A percentile compares a stretch with the other conserved stretches of the same genome.
Conservation (phyloP, 345 rosid species). For the Gossypium thurberi region DNA sequence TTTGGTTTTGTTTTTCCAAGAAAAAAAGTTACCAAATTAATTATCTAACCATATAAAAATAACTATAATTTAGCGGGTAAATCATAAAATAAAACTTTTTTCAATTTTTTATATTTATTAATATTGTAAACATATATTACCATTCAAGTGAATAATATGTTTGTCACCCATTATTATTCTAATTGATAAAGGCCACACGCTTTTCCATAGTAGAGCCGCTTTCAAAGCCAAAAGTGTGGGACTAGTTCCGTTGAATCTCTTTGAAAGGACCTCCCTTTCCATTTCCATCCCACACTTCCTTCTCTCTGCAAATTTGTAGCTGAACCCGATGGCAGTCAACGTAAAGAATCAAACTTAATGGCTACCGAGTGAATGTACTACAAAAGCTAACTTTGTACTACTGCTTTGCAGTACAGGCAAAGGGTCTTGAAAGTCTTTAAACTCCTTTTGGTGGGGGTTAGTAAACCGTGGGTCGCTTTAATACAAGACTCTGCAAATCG, state of each 20-base stretch:
- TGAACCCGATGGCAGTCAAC: neutral
- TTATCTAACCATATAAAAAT: no score
- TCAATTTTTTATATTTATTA: no score
- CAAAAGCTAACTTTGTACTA: slow-evolving; percentile 20
- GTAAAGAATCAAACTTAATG: slow-evolving; percentile 6
- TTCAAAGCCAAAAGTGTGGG: neutral
- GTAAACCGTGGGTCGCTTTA: neutral
- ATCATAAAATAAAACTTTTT: no score
- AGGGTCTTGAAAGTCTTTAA: neutral
- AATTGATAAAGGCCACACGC: neutral
- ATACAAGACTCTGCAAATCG: neutral
- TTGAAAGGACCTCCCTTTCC: neutral
- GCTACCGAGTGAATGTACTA: slow-evolving; percentile 21
- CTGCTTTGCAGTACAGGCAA: slow-evolving; percentile 25
- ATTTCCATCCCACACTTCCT: neutral
- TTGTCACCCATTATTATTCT: no score
- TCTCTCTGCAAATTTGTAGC: neutral
- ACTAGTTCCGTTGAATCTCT: slow-evolving; percentile 4
- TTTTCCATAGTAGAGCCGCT: neutral
- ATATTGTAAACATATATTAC: no score
- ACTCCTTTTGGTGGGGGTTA: neutral
- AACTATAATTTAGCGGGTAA: no score
- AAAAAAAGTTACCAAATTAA: no score
- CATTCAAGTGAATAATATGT: neutral
- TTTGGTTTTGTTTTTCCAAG: no score